phyloP scores from a whole-genome alignment of 768 basidiomycete genomes.

The Russula dissimulans region DNA sequence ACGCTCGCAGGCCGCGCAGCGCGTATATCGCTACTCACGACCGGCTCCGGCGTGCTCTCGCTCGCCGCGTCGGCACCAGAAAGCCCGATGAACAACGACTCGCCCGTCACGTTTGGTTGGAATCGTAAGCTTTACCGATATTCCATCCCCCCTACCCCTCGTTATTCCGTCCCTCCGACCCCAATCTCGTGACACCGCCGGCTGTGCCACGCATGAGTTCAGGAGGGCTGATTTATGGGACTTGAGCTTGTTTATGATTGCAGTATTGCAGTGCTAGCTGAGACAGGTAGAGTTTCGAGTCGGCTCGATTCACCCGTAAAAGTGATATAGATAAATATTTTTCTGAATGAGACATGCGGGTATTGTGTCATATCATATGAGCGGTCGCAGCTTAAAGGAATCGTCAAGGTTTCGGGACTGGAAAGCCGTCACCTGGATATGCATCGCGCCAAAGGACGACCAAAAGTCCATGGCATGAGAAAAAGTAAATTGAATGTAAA shows the following conservation, averaged over 20 bases:
- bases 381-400: too few species aligned
- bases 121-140: constrained; percentile 14
- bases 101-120: constrained; percentile 13
- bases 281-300: not conserved
- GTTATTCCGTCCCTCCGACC: constrained; percentile 15
- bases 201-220: not conserved
- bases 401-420: too few species aligned
- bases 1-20: constrained; percentile 24
- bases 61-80: constrained; percentile 23
- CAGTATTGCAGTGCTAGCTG: not conserved
- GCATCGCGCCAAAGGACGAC: too few species aligned
- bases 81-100: constrained; percentile 15
- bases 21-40: constrained; percentile 24
- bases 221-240: not conserved
- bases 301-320: not conserved
- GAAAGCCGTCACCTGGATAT: too few species aligned
- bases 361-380: too few species aligned
- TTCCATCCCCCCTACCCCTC: constrained; percentile 14
- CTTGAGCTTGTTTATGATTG: not conserved
- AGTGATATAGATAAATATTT: constrained; percentile 1
- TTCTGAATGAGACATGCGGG: not conserved
- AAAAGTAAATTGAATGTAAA: not conserved
- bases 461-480: not conserved
- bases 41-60: constrained; percentile 24
- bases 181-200: constrained; percentile 7